These are phyloP conservation scores for Cyberlindnera saturnus DNA, from an alignment of 805 yeast species.

Conservation along the genomic window DNA sequence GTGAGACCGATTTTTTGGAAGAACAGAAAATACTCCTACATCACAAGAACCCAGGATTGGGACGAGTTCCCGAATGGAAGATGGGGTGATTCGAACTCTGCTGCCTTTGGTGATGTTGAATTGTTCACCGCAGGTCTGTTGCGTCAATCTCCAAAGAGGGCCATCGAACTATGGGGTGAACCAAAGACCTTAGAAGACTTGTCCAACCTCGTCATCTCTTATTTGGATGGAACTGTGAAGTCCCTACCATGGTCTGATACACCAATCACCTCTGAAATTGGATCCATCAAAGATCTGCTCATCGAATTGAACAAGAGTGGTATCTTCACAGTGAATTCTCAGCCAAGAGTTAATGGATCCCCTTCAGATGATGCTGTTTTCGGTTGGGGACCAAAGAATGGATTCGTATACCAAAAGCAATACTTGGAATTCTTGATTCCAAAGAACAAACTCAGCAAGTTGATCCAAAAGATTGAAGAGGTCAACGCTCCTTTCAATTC, in stretches of 20 bases:
- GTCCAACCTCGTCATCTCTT: slow-evolving; percentile 56
- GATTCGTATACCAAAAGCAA: slow-evolving; percentile 92
- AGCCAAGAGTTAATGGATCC: slow-evolving; percentile 84
- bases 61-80: slow-evolving; percentile 98
- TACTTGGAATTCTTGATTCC: slow-evolving; percentile 83
- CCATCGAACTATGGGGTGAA: slow-evolving; percentile 82
- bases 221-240: slow-evolving; percentile 61
- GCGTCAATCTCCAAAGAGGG: slow-evolving; percentile 76
- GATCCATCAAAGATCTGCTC: slow-evolving; percentile 52
- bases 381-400: slow-evolving; percentile 96
- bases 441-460: slow-evolving; percentile 32
- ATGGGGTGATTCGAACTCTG: slow-evolving; percentile 98
- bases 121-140: slow-evolving; percentile 72
- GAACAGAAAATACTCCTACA: slow-evolving; percentile 84
- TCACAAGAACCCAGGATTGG: slow-evolving; percentile 87
- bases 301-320: slow-evolving; percentile 60
- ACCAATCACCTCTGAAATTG: slow-evolving; percentile 74
- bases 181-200: slow-evolving; percentile 61
- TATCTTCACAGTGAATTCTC: slow-evolving; percentile 83
- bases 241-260: slow-evolving; percentile 95
- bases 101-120: slow-evolving; percentile 91
- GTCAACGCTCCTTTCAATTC: slow-evolving; percentile 32
- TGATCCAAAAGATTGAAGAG: slow-evolving; percentile 39
- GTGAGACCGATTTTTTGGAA: slow-evolving; percentile 97
- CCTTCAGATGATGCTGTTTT: slow-evolving; percentile 61